Evolutionary conservation across 1,284 basidiomycete genomes (phyloP), one percentile per base, ranked within the genome.

Genomic region (Apiotrichum gamsii): DNA sequence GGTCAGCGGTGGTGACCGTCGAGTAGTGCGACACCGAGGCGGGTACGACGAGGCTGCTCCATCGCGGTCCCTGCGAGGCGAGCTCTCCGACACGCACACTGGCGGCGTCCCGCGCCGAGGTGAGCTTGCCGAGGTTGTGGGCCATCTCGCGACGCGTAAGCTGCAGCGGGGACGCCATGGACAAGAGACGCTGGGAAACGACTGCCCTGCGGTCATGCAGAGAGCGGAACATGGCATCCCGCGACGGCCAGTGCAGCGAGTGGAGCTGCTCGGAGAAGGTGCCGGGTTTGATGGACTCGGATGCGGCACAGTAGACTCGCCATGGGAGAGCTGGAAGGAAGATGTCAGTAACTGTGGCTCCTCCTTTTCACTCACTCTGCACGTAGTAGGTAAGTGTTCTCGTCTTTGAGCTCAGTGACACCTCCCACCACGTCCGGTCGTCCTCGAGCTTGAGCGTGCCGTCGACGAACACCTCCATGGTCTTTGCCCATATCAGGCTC

Each of bases 141-240:
- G 65, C 41, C 59, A 72, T 65, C 46, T 72, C 70, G n/a, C 65
- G 54, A 1, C 68, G 57, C 9, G 68, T 71, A 14, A 72, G 54
- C 9, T 53, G 56, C 40, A 65, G 58, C 8, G 71, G 71, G 1
- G 67, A 68, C 10, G 59, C 58, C 38, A 69, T 51, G 10, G 62
- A 49, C 5, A 57, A 58, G 18, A 70, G 43, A 39, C 42, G 45
- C 13, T 35, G 39, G 18, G 43, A 30, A 28, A 49, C 16, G 18
- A 38, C 23, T 19, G 42, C 25, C 4, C 23, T 29, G 28, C 35
- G 35, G 19, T 35, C 39, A 15, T 50, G 52, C 15, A 57, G 39
- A 4, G 41, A 45, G 18, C 34, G 47, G 43, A 51, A 57, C 8
- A 49, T 56, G 38, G 24, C 40, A 35, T 23, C 39, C 29, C 21